Base-by-base conservation (phyloP, 2,329 filamentous ascomycete species). In the Whalleya microplaca region DNA sequence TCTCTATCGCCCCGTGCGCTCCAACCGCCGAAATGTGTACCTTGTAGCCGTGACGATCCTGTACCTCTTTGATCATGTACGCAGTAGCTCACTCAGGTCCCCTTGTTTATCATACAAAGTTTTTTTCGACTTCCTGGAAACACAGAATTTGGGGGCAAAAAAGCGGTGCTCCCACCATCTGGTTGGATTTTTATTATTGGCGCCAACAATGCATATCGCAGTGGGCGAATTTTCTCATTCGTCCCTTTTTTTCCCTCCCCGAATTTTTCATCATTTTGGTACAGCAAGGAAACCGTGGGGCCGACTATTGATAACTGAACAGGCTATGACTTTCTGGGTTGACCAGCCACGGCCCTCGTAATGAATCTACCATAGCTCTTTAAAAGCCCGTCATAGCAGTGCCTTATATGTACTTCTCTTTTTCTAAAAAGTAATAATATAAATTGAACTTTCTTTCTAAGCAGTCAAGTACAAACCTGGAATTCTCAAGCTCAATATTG, bases 241-340 rank as follows among this genome's bases (percentile, higher is more conserved):
- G 32, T 58, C 51, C 58, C 53, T 63, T 37, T 27, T 14, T 44
- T 19, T 21, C 29, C 32, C 21, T 41, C 51, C 46, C 51, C 45
- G 51, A 53, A 62, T 47, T 41, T 16, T 41, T 32, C 40, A 21
- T 44, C 21, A 19, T 19, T 18, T 9, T 46, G 48, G 53, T 54
- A 53, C 56, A 55, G 53, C 50, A 59, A 62, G 59, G 55, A 55
- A 32, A 54, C 49, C 53, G 51, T 58, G 58, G 61, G 56, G 53
- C 46, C 48, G 53, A 51, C 47, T 56, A 52, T 60, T 54, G 48
- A 53, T 57, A 43, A 48, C 16, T 44, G 32, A 21, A 18, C 45
- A 20, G 37, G 8, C 16, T 29, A 44, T 20, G 37, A 37, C 46
- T n/a, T 21, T 46, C 18, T 45, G 42, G 29, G 14, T 51, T 46